These are phyloP conservation scores for Leptographium flavum DNA, from an alignment of 2,329 filamentous ascomycete species.

Conservation along the genomic window DNA sequence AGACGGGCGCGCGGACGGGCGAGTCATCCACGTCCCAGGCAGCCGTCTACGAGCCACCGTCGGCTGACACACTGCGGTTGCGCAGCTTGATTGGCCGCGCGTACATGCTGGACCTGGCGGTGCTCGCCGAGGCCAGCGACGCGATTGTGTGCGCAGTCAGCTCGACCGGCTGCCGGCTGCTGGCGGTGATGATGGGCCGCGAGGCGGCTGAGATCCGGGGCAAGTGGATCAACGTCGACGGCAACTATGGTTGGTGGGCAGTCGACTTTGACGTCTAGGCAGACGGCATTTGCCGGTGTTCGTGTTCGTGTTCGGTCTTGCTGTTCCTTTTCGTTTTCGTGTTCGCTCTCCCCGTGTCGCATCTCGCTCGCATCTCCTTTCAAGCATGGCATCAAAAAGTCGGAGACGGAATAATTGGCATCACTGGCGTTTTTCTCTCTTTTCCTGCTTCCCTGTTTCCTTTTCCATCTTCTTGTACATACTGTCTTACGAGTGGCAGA, in stretches of 20 bases:
- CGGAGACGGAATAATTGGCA: background rate
- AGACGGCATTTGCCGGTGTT: background rate
- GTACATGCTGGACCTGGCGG: slow-evolving; percentile 67
- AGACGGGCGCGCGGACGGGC: background rate
- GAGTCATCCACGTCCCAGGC: background rate
- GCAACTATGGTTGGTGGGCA: slow-evolving; percentile 43
- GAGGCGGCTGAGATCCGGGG: slow-evolving; percentile 45
- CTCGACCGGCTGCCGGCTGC: slow-evolving; percentile 54
- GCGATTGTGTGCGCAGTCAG: slow-evolving; percentile 64
- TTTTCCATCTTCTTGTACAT: background rate
- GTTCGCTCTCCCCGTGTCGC: background rate
- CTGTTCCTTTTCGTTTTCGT: background rate
- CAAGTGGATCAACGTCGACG: slow-evolving; percentile 70
- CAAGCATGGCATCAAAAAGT: background rate
- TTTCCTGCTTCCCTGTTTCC: background rate
- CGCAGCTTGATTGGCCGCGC: slow-evolving; percentile 65
- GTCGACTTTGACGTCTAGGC: background rate
- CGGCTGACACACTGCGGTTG: slow-evolving; percentile 46
- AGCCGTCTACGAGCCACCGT: slow-evolving; percentile 15
- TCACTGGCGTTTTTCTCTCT: background rate
- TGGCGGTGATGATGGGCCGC: slow-evolving; percentile 84
- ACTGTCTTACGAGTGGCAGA: background rate
- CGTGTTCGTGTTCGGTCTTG: background rate
- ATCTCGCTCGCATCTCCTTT: background rate
- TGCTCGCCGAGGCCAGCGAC: slow-evolving; percentile 55